These are phyloP conservation scores for Coemansia sp. DNA, from an alignment of 192 early-diverging fungal genomes.

Conservation along the genomic window DNA sequence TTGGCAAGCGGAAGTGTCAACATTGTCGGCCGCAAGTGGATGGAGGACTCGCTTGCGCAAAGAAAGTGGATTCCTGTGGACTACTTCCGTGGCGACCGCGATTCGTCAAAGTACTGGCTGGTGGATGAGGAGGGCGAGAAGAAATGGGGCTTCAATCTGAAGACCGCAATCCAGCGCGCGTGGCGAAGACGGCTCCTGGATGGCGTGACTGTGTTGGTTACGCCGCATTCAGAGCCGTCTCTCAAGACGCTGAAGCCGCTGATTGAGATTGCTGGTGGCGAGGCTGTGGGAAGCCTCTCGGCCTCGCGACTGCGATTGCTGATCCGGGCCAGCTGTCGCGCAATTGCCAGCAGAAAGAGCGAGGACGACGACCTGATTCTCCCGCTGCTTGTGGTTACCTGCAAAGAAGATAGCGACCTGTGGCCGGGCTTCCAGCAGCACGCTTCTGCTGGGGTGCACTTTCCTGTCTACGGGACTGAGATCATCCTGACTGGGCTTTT, in stretches of 20 bases:
- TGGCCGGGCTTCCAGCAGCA: slow-evolving; percentile 31
- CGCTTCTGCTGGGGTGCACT: neutral
- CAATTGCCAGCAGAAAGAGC: slow-evolving; percentile 3
- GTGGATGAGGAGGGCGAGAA: slow-evolving; percentile 28
- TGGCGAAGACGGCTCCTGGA: slow-evolving; percentile 27
- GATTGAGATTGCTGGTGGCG: slow-evolving; percentile 42
- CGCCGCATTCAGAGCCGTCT: slow-evolving; percentile 27
- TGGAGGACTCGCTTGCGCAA: slow-evolving; percentile 38
- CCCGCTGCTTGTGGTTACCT: slow-evolving; percentile 47
- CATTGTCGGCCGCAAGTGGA: slow-evolving; percentile 39
- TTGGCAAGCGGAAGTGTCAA: slow-evolving; percentile 31
- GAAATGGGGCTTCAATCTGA: slow-evolving; percentile 27
- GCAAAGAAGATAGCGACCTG: slow-evolving; percentile 29
- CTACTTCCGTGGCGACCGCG: slow-evolving; percentile 4
- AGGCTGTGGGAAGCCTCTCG: slow-evolving; percentile 28
- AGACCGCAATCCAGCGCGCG: slow-evolving; percentile 29
- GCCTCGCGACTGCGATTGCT: slow-evolving; percentile 20
- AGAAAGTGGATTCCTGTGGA: slow-evolving; percentile 36
- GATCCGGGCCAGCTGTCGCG: slow-evolving; percentile 19
- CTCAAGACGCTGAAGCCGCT: slow-evolving; percentile 31
- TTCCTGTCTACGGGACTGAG: slow-evolving; percentile 37
- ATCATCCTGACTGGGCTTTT: slow-evolving; percentile 36
- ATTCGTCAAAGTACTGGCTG: slow-evolving; percentile 19
- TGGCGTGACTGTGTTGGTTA: slow-evolving; percentile 44
- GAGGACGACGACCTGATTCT: slow-evolving; percentile 12